Evolutionary conservation across 2,329 filamentous ascomycete genomes (phyloP), one percentile per base, ranked within the genome.

Genomic region (Microcera coccophila): DNA sequence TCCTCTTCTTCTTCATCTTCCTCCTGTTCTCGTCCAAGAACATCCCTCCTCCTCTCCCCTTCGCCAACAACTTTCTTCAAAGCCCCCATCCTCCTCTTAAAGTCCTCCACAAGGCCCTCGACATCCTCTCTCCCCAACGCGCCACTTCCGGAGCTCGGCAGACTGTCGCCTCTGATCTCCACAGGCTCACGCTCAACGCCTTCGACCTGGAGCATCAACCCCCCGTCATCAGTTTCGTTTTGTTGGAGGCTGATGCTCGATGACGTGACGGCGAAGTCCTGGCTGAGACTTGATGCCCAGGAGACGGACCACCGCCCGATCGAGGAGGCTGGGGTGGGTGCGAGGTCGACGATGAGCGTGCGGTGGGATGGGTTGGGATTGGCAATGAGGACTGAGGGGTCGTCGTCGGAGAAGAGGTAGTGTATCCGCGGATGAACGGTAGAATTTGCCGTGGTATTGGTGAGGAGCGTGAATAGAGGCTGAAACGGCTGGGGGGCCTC

Each of bases 391-490:
- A 86, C 71, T 36, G 90, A 85, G 2, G 82, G 79, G 60, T 96
- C 90, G 66, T 97, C 93, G 65, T 97, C 90, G 55, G 81, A 80
- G 70, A 98, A 97, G 59, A 97, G 78, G 69, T 97, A 97, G 69
- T 91, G 89, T 2, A 95, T 82, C 40, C 80, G 82, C 2, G 91
- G 93, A 62, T 97, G 90, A 57, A 88, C 76, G 48, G 88, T 86
- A 35, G 87, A 79, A 55, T 81, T 77, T 8, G 79, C 83, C n/a
- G 80, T 77, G 10, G 76, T 69, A 64, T 95, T 90, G 60, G 87
- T 82, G 51, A 97, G 75, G 32, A 96, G 73, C 1, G 88, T 85
- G 71, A 95, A 96, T 71, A 95, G 85, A 3, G 89, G 87, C 34
- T 81, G 75, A 64, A 95, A 91, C 3, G 70, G 63, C 4, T 69